Evolutionary conservation across 2,329 filamentous ascomycete genomes (phyloP).

Genomic region (Xylariales sp.): DNA sequence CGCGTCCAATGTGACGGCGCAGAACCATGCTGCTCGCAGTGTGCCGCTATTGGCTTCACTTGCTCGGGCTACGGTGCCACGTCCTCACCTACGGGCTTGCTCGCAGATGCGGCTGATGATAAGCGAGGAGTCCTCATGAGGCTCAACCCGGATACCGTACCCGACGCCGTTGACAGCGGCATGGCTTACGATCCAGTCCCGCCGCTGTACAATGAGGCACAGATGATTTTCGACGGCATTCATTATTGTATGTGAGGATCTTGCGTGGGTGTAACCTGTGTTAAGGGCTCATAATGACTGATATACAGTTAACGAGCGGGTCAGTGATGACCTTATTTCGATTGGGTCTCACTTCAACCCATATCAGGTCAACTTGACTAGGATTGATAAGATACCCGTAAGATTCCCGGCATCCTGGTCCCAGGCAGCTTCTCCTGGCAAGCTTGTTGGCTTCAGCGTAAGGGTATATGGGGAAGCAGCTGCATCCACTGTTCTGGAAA

Average conservation of each 20-base stretch:
- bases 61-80: conserved; percentile 4
- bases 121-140: conserved; percentile 2
- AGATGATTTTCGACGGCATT: conserved; percentile 13
- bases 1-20: conserved; percentile 7
- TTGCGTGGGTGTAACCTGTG: not conserved
- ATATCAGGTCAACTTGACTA: conserved; percentile 10
- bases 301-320: conserved; percentile 12
- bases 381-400: conserved; percentile 11
- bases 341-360: conserved; percentile 13
- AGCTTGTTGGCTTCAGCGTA: too few relatives aligned
- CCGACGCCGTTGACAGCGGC: conserved; percentile 1
- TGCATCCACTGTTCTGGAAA: too few relatives aligned
- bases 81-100: not conserved
- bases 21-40: conserved; percentile 3
- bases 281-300: not conserved
- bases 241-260: conserved; percentile 10
- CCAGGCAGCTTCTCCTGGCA: too few relatives aligned
- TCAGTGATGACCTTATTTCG: conserved; percentile 13
- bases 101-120: not conserved
- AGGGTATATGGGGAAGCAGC: too few relatives aligned
- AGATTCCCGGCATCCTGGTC: not conserved
- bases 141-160: conserved; percentile 10
- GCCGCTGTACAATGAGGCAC: conserved; percentile 12
- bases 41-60: conserved; percentile 3
- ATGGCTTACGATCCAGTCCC: conserved; percentile 9